phyloP scores from a whole-genome alignment of 2,329 filamentous ascomycete genomes.

The Trichoderma pleuroti region DNA sequence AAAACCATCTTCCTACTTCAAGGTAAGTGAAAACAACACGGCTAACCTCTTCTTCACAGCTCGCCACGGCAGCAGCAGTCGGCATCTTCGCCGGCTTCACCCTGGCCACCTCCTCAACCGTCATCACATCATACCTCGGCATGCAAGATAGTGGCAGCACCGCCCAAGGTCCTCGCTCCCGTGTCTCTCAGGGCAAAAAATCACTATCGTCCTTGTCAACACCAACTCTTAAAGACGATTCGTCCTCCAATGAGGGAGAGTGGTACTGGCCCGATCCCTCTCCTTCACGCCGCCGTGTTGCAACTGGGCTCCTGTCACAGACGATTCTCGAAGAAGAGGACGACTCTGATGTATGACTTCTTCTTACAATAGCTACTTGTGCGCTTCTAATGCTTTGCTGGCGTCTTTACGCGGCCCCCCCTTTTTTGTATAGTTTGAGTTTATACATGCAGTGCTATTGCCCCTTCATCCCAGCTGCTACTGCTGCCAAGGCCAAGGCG shows the following conservation, averaged over 20 bases:
- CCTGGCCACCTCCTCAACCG: slow-evolving; percentile 54
- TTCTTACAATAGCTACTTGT: neutral
- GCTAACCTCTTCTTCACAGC: slow-evolving; percentile 30
- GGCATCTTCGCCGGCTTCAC: slow-evolving; percentile 61
- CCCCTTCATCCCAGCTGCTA: neutral
- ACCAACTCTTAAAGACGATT: slow-evolving; percentile 21
- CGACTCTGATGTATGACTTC: slow-evolving; percentile 46
- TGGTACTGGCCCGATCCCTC: slow-evolving; percentile 39
- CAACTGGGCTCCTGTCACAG: slow-evolving; percentile 55
- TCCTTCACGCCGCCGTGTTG: slow-evolving; percentile 39
- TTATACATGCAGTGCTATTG: neutral
- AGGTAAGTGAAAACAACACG: neutral
- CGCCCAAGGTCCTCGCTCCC: slow-evolving; percentile 8
- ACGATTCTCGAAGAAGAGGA: slow-evolving; percentile 73
- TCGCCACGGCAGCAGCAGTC: slow-evolving; percentile 64
- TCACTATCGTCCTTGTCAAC: slow-evolving; percentile 17
- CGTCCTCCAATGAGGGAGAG: slow-evolving; percentile 36
- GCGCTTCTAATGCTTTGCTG: neutral
- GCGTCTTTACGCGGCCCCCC: neutral
- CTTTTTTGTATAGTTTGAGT: neutral
- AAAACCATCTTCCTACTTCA: slow-evolving; percentile 20
- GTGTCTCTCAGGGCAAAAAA: slow-evolving; percentile 19
- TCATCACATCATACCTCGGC: slow-evolving; percentile 51
- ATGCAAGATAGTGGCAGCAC: slow-evolving; percentile 31
- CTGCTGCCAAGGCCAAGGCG: neutral